Conservation (phyloP, 805 yeast species). For the Maudiozyma serrabonitensis region DNA sequence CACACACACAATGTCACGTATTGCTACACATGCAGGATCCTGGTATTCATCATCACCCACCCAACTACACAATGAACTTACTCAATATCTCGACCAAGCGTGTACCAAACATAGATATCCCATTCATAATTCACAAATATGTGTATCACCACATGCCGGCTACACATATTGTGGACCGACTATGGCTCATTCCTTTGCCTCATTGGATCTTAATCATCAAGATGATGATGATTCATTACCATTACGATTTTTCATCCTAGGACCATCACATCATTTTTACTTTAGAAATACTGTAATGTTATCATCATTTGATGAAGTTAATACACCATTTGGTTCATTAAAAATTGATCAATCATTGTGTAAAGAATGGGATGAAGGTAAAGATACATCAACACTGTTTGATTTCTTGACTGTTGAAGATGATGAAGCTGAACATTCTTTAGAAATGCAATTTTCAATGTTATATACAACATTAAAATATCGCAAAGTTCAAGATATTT, state of each 20-base stretch:
- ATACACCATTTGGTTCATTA: slow-evolving; percentile 76
- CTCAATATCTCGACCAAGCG: background rate
- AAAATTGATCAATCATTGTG: slow-evolving; percentile 46
- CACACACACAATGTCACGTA: slow-evolving; percentile 27
- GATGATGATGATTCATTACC: slow-evolving; percentile 14
- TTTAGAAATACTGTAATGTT: slow-evolving; percentile 51
- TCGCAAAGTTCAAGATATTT: slow-evolving; percentile 31
- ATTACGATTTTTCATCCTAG: slow-evolving; percentile 66
- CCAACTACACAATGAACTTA: background rate
- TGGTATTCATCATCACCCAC: slow-evolving; percentile 55
- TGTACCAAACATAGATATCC: slow-evolving; percentile 37
- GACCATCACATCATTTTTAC: slow-evolving; percentile 90
- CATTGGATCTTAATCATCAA: slow-evolving; percentile 49
- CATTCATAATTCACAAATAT: slow-evolving; percentile 27
- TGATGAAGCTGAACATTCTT: slow-evolving; percentile 83
- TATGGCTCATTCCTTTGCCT: slow-evolving; percentile 65
- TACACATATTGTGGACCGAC: slow-evolving; percentile 71
- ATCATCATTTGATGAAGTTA: slow-evolving; percentile 45
- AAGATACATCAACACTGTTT: background rate
- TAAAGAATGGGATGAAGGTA: background rate
- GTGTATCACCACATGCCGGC: slow-evolving; percentile 69
- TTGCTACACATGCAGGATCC: slow-evolving; percentile 83
- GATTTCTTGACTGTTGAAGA: slow-evolving; percentile 37
- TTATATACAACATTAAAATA: slow-evolving; percentile 41
- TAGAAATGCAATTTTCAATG: slow-evolving; percentile 87